Percentiles rank a stretch among this genome's conserved stretches.
Conservation (phyloP, 495 filamentous ascomycete species). For the Annulohypoxylon moriforme region DNA sequence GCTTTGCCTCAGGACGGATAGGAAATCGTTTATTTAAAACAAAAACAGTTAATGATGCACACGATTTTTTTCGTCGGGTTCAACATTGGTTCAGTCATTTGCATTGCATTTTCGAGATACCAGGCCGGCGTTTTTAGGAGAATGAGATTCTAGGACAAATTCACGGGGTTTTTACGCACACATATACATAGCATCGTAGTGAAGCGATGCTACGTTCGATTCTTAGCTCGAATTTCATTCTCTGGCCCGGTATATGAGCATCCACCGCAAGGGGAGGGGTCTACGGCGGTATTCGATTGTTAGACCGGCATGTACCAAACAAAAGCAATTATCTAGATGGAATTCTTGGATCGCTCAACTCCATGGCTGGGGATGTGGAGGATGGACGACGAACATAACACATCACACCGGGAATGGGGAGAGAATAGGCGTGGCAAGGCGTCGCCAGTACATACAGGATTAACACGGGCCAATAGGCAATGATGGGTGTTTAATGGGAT, state of each 20-base stretch:
- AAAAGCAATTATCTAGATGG: constrained; percentile 38
- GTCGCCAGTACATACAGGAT: constrained; percentile 40
- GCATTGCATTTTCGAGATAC: constrained; percentile 58
- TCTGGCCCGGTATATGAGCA: constrained; percentile 30
- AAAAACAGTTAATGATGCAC: constrained; percentile 40
- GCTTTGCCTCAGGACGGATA: constrained; percentile 7
- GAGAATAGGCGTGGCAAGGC: constrained; percentile 1
- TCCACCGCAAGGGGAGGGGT: constrained; percentile 33
- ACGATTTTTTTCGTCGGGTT: constrained; percentile 43
- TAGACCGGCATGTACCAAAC: constrained; percentile 36
- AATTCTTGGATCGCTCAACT: constrained; percentile 29
- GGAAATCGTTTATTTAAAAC: constrained; percentile 18
- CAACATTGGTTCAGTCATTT: constrained; percentile 40
- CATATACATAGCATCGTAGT: constrained; percentile 36
- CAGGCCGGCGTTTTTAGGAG: constrained; percentile 54
- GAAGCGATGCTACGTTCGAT: constrained; percentile 38
- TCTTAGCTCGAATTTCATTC: constrained; percentile 29
- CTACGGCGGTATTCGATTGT: constrained; percentile 18
- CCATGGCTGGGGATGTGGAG: constrained; percentile 23
- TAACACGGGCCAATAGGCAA: constrained; percentile 26
- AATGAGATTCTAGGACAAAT: constrained; percentile 43
- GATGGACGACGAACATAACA: constrained; percentile 15
- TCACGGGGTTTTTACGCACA: constrained; percentile 36
- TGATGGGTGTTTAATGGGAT: constrained; percentile 15
- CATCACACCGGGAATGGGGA: constrained; percentile 1